phyloP scores from a whole-genome alignment of 768 basidiomycete genomes.

The Boletus insuetus region DNA sequence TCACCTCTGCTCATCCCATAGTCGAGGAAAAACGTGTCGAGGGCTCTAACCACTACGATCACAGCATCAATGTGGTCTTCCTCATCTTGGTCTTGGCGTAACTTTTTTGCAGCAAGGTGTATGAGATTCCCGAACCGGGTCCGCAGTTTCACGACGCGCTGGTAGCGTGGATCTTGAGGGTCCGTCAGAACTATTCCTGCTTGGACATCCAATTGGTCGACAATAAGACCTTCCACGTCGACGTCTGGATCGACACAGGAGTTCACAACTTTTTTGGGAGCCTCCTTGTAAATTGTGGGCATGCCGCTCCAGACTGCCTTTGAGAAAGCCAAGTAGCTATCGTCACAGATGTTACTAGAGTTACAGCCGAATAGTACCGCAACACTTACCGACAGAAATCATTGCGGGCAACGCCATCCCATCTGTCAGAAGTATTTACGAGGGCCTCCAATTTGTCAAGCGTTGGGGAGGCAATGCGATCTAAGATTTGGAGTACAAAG shows the following conservation, averaged over 20 bases:
- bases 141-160: conserved; percentile 55
- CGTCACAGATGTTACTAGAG: conserved; percentile 1
- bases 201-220: conserved; percentile 60
- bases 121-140: conserved; percentile 65
- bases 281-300: conserved; percentile 62
- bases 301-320: conserved; percentile 78
- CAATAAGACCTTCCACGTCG: conserved; percentile 71
- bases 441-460: conserved; percentile 66
- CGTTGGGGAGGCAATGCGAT: conserved; percentile 61
- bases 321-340: conserved; percentile 66
- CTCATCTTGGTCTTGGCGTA: conserved; percentile 58
- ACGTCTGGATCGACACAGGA: conserved; percentile 57
- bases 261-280: conserved; percentile 53
- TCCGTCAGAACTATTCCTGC: conserved; percentile 76
- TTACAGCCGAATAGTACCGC: background rate
- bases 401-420: conserved; percentile 68
- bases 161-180: conserved; percentile 71
- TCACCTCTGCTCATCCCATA: conserved; percentile 62
- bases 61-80: conserved; percentile 90
- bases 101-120: conserved; percentile 60
- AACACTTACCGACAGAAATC: conserved; percentile 75
- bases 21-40: conserved; percentile 72
- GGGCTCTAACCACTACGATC: conserved; percentile 64
- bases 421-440: conserved; percentile 48
- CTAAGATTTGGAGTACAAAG: conserved; percentile 77